Percentiles rank a stretch among this genome's conserved stretches.
Evolutionary conservation across 352 stramenopile genomes (phyloP).

Genomic region (Phytophthora niederhauseri): DNA sequence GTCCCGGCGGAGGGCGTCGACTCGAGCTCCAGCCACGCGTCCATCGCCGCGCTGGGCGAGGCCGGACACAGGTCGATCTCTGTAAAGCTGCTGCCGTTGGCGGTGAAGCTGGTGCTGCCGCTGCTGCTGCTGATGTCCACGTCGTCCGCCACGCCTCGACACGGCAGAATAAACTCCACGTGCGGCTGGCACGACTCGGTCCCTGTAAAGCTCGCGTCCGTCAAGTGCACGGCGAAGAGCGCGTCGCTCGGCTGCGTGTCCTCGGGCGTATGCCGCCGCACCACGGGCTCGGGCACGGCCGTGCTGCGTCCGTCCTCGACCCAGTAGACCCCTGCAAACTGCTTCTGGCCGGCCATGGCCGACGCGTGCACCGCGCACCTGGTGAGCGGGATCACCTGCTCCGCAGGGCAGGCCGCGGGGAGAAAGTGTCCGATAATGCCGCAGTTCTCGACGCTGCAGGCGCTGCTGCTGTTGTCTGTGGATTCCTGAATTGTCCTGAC

Average conservation of each 20-base stretch:
- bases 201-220: slow-evolving; percentile 44
- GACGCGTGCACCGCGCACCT: slow-evolving; percentile 52
- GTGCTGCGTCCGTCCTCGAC: slow-evolving; percentile 63
- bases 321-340: slow-evolving; percentile 55
- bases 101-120: slow-evolving; percentile 17
- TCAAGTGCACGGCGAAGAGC: slow-evolving; percentile 73
- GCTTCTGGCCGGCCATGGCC: slow-evolving; percentile 35
- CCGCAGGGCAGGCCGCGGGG: slow-evolving; percentile 33
- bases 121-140: slow-evolving; percentile 25
- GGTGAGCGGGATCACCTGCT: slow-evolving; percentile 40
- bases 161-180: slow-evolving; percentile 71
- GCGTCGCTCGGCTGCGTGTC: slow-evolving; percentile 24
- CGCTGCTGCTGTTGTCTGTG: slow-evolving; percentile 25
- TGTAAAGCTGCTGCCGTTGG: slow-evolving; percentile 23
- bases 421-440: slow-evolving; percentile 68
- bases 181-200: slow-evolving; percentile 53
- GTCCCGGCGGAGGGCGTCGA: slow-evolving; percentile 39
- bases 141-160: slow-evolving; percentile 48
- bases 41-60: slow-evolving; percentile 42
- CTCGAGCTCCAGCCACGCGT: slow-evolving; percentile 63
- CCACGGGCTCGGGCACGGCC: slow-evolving; percentile 51
- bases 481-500: slow-evolving; percentile 34
- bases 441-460: slow-evolving; percentile 51
- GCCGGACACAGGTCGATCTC: slow-evolving; percentile 57
- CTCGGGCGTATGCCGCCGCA: slow-evolving; percentile 51